These are phyloP conservation scores for Hirsutella thompsonii DNA, from an alignment of 2,329 filamentous ascomycete species.

Conservation along the genomic window DNA sequence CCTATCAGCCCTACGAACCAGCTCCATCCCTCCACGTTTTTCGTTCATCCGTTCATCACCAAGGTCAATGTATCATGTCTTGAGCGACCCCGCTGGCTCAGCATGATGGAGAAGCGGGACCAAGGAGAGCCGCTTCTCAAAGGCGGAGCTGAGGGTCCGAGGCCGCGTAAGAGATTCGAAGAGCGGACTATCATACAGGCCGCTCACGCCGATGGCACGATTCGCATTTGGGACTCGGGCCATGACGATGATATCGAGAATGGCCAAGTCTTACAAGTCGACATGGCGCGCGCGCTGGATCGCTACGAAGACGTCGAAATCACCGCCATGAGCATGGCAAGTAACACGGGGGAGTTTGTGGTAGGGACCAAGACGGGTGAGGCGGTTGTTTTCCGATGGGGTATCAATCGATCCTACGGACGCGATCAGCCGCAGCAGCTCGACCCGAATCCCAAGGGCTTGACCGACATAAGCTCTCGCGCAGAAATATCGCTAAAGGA, in stretches of 20 bases:
- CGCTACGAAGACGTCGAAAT: constrained; percentile 68
- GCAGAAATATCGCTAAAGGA: constrained; percentile 63
- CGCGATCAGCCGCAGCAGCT: constrained; percentile 38
- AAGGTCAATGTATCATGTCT: constrained; percentile 60
- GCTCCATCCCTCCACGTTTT: constrained; percentile 73
- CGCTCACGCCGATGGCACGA: constrained; percentile 78
- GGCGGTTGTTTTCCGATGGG: constrained; percentile 77
- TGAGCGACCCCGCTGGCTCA: constrained; percentile 73
- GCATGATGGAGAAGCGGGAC: constrained; percentile 72
- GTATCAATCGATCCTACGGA: constrained; percentile 61
- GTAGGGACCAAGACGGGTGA: constrained; percentile 77
- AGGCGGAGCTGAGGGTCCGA: constrained; percentile 63
- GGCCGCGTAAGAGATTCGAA: constrained; percentile 65
- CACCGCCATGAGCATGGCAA: constrained; percentile 65
- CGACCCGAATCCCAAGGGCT: constrained; percentile 50
- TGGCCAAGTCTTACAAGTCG: constrained; percentile 64
- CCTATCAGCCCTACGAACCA: constrained; percentile 88
- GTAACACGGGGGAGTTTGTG: constrained; percentile 72
- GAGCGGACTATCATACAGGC: constrained; percentile 74
- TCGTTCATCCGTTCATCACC: constrained; percentile 82
- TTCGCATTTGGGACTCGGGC: constrained; percentile 88
- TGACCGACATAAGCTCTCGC: constrained; percentile 63
- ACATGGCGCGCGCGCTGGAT: constrained; percentile 70
- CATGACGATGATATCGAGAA: constrained; percentile 93
- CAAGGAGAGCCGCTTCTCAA: constrained; percentile 66